Conservation (phyloP, 345 rosid genomes). For the Laguncularia racemosa region DNA sequence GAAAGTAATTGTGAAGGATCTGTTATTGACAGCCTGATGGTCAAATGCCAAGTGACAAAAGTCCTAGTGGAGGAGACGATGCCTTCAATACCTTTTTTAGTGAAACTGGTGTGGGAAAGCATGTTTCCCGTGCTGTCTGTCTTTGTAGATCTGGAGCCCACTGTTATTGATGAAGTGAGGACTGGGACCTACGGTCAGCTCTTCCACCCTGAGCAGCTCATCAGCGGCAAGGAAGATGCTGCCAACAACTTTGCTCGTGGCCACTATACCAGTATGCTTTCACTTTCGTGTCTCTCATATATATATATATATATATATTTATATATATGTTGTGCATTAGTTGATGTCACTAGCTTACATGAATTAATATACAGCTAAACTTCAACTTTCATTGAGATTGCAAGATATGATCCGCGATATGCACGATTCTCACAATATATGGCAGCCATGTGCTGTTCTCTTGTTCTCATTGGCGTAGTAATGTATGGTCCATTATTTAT, state of each 20-base stretch:
- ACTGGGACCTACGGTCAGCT: constrained; percentile 47
- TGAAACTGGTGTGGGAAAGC: constrained; percentile 76
- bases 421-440: too few species aligned
- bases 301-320: too few species aligned
- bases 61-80: constrained; percentile 73
- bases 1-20: too few species aligned
- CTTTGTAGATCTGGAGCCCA: constrained; percentile 79
- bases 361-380: too few species aligned
- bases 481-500: too few species aligned
- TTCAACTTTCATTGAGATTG: too few species aligned
- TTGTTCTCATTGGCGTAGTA: too few species aligned
- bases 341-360: too few species aligned
- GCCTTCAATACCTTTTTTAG: constrained; percentile 84
- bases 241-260: constrained; percentile 89
- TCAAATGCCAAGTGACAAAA: constrained; percentile 70
- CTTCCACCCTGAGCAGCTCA: constrained; percentile 48
- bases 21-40: constrained; percentile 61
- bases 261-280: constrained; percentile 55
- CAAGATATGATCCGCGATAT: too few species aligned
- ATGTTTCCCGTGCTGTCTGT: constrained; percentile 76
- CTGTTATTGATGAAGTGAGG: constrained; percentile 61
- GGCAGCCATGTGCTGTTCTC: too few species aligned
- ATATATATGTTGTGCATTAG: too few species aligned
- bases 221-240: constrained; percentile 77
- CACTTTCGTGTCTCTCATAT: too few species aligned